Evolutionary conservation across 352 stramenopile species (phyloP).

Genomic region (Phytophthora chlamydospora): DNA sequence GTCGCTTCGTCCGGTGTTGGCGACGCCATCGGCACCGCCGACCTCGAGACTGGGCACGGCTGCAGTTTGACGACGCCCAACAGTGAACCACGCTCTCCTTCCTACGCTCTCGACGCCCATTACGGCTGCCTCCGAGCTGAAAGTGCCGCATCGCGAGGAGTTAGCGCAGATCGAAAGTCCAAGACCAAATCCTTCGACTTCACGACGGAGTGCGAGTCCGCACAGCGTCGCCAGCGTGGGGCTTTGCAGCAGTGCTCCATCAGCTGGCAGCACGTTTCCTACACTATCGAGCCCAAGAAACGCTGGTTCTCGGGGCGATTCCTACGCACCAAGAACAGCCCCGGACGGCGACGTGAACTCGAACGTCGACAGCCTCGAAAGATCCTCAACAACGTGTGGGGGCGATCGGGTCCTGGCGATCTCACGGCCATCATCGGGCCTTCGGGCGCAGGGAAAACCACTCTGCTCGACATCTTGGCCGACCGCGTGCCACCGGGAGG

Average conservation of each 20-base stretch:
- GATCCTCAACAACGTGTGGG: constrained; percentile 67
- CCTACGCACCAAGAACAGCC: neutral
- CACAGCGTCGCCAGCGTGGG: constrained; percentile 22
- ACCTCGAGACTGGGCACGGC: constrained; percentile 13
- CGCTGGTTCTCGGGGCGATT: constrained; percentile 13
- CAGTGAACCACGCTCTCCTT: constrained; percentile 23
- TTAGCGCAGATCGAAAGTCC: constrained; percentile 12
- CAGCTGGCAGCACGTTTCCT: constrained; percentile 67
- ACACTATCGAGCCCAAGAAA: constrained; percentile 46
- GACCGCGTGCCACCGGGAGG: constrained; percentile 36
- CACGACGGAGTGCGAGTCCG: constrained; percentile 20
- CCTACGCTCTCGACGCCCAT: constrained; percentile 8
- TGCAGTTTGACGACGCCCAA: constrained; percentile 23
- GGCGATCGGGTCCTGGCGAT: constrained; percentile 58
- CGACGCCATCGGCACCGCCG: constrained; percentile 15
- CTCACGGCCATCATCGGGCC: constrained; percentile 75
- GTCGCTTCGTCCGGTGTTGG: constrained; percentile 15
- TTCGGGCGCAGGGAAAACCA: constrained; percentile 69
- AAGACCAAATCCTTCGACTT: constrained; percentile 27
- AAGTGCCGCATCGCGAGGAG: neutral
- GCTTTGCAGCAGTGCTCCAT: constrained; percentile 48
- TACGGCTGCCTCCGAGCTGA: constrained; percentile 24
- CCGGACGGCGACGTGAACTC: neutral
- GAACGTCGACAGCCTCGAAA: constrained; percentile 15
- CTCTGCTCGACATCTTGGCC: constrained; percentile 68